Percentiles rank a stretch among this genome's conserved stretches.
These are phyloP conservation scores for Vanrija sp. DNA, from an alignment of 1,284 basidiomycete genomes.

Conservation along the genomic window DNA sequence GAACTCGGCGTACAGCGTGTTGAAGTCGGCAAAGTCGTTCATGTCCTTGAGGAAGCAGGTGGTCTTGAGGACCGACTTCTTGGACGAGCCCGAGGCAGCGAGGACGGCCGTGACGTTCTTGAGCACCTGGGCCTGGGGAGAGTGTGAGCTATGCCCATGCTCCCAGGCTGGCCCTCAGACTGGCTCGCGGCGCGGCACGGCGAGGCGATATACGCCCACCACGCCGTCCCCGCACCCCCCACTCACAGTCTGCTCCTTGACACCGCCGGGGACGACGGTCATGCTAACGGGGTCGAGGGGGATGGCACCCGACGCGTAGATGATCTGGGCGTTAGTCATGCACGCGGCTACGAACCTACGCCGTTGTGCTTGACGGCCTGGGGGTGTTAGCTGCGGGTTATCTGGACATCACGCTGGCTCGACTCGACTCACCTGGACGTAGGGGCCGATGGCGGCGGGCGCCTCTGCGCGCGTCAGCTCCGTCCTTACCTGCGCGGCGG, in stretches of 20 bases:
- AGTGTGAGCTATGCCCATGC: too few relatives aligned
- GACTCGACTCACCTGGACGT: slow-evolving; percentile 57
- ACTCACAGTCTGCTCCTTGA: slow-evolving; percentile 71
- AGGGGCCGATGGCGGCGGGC: slow-evolving; percentile 82
- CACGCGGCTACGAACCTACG: slow-evolving; percentile 28
- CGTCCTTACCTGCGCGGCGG: too few relatives aligned
- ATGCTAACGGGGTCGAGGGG: slow-evolving; percentile 73
- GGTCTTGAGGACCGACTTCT: slow-evolving; percentile 77
- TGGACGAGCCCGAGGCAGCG: slow-evolving; percentile 71
- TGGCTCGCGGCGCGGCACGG: too few relatives aligned
- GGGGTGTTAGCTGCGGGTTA: slow-evolving; percentile 1
- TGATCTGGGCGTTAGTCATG: slow-evolving; percentile 48
- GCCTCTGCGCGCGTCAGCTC: slow-evolving; percentile 57
- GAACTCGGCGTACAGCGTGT: slow-evolving; percentile 65
- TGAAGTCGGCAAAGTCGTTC: slow-evolving; percentile 83
- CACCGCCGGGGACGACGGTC: slow-evolving; percentile 70
- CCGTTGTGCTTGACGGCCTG: slow-evolving; percentile 83
- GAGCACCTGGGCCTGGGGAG: slow-evolving; percentile 63
- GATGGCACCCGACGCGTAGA: slow-evolving; percentile 88
- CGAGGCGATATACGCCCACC: too few relatives aligned
- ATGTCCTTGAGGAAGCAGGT: slow-evolving; percentile 91
- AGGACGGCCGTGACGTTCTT: slow-evolving; percentile 82
- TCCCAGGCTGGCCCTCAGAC: too few relatives aligned
- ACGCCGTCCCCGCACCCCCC: neutral
- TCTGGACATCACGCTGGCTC: neutral